Conservation (phyloP, 495 filamentous ascomycete genomes). For the Cercophora sp. region DNA sequence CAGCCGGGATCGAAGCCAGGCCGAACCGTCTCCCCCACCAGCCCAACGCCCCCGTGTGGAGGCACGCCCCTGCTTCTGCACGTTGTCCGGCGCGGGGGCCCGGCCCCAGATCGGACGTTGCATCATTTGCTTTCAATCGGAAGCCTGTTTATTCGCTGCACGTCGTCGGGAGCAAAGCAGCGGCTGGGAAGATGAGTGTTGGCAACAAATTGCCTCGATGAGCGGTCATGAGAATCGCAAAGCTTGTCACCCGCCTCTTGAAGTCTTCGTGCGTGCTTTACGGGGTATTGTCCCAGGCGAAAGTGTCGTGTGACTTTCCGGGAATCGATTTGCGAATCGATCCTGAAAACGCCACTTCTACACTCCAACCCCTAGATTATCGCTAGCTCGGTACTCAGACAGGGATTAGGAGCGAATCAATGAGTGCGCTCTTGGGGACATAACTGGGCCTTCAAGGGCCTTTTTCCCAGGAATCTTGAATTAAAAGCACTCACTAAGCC, state of each 20-base stretch:
- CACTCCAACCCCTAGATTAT: too few relatives aligned
- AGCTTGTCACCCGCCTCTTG: background rate
- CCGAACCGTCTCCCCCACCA: conserved; percentile 2
- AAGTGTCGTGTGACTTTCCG: too few relatives aligned
- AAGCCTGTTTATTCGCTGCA: background rate
- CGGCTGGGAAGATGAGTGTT: too few relatives aligned
- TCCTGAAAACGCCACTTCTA: conserved; percentile 3
- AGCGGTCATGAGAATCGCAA: background rate
- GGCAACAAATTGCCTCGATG: background rate
- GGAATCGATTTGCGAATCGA: too few relatives aligned
- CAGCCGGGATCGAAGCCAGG: conserved; percentile 5
- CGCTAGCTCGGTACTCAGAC: too few relatives aligned
- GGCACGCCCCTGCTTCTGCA: background rate
- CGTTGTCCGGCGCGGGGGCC: background rate
- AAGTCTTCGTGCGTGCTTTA: background rate
- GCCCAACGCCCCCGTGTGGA: conserved; percentile 6
- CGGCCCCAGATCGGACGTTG: background rate
- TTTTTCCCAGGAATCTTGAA: too few relatives aligned
- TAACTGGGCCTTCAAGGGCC: too few relatives aligned
- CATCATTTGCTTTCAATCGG: background rate
- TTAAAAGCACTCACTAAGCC: too few relatives aligned
- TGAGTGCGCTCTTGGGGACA: too few relatives aligned
- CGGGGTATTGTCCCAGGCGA: too few relatives aligned
- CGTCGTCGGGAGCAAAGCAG: background rate
- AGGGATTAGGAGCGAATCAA: too few relatives aligned